phyloP scores from a whole-genome alignment of 257 asterid species.

The Mentha longifolia region DNA sequence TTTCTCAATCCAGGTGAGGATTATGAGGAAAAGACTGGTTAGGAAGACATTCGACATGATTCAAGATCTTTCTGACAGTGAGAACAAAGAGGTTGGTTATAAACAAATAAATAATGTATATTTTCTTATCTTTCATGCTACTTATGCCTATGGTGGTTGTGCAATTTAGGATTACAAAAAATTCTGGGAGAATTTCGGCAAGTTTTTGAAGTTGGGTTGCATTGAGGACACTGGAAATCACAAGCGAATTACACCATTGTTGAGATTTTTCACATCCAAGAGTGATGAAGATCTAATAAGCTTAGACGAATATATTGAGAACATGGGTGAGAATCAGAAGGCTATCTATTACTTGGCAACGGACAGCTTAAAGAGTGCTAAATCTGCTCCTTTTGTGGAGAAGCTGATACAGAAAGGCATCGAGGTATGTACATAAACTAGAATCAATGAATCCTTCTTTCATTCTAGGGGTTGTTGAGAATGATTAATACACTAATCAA shows the following conservation, averaged over 20 bases:
- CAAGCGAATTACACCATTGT: slow-evolving; percentile 79
- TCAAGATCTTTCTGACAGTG: slow-evolving; percentile 95
- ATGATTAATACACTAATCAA: neutral
- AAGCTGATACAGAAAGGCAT: slow-evolving; percentile 86
- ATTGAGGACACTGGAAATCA: slow-evolving; percentile 97
- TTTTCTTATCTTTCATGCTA: neutral
- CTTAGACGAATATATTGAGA: slow-evolving; percentile 89
- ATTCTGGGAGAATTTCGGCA: slow-evolving; percentile 98
- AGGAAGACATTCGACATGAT: slow-evolving; percentile 99
- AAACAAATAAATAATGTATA: neutral
- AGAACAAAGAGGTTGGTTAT: slow-evolving; percentile 77
- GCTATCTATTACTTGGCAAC: slow-evolving; percentile 95
- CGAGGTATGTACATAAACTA: slow-evolving; percentile 59
- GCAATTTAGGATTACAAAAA: slow-evolving; percentile 82
- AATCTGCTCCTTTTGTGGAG: slow-evolving; percentile 95
- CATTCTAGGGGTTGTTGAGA: neutral
- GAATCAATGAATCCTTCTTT: neutral
- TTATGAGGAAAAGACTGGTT: slow-evolving; percentile 95
- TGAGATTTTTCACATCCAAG: slow-evolving; percentile 91
- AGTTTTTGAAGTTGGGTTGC: slow-evolving; percentile 90
- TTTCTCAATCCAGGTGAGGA: slow-evolving; percentile 71
- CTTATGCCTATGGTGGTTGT: slow-evolving; percentile 19
- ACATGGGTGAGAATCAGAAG: slow-evolving; percentile 91
- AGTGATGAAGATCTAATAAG: slow-evolving; percentile 89
- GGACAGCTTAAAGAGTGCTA: slow-evolving; percentile 96